Percentiles rank a stretch among this genome's conserved stretches.
Conservation (phyloP, 192 early-diverging fungal species). For the Chytriomyces sp. region DNA sequence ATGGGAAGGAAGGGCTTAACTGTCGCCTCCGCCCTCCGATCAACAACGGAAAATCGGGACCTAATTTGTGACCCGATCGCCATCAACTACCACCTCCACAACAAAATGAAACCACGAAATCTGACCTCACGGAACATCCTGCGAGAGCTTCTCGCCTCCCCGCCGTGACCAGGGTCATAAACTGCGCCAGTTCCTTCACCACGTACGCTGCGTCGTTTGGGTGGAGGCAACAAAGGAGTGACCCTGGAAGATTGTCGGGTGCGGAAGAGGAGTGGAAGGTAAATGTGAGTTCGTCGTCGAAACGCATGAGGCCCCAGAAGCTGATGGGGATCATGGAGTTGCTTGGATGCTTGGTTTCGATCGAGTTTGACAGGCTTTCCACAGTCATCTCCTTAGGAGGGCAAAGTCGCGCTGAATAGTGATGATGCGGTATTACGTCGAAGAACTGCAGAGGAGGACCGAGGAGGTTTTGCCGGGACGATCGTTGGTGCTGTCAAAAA, state of each 20-base stretch:
- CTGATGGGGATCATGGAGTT: background rate
- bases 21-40: background rate
- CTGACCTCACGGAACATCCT: slow-evolving; percentile 12
- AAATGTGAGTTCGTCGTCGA: slow-evolving; percentile 7
- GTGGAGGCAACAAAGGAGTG: background rate
- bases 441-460: too few species aligned
- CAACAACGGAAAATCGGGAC: background rate
- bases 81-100: background rate
- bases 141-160: slow-evolving; percentile 17
- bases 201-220: slow-evolving; percentile 14
- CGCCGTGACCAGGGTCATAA: slow-evolving; percentile 1
- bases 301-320: slow-evolving; percentile 18
- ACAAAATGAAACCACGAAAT: background rate
- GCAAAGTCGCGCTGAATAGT: too few species aligned
- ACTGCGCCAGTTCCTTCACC: slow-evolving; percentile 21
- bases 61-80: too few species aligned
- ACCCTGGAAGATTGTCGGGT: background rate
- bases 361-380: too few species aligned
- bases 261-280: slow-evolving; percentile 1
- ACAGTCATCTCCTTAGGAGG: too few species aligned
- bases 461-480: too few species aligned
- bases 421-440: too few species aligned
- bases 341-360: too few species aligned
- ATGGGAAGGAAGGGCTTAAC: background rate
- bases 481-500: too few species aligned